These are phyloP conservation scores for Massarina eburnea DNA, from an alignment of 2,329 filamentous ascomycete genomes.

Conservation along the genomic window DNA sequence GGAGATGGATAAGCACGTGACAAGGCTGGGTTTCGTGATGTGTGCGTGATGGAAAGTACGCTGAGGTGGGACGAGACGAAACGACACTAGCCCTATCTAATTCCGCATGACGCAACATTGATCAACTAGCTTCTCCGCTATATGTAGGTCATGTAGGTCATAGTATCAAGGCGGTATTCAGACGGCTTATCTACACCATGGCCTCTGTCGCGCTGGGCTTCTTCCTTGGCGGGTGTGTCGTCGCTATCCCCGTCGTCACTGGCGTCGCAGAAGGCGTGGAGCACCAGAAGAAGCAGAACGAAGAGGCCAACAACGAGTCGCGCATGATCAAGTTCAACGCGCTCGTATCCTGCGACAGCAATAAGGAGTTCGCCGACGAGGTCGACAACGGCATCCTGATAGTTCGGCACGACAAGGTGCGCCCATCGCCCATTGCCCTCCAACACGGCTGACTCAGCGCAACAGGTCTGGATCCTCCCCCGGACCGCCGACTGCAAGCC, in stretches of 20 bases:
- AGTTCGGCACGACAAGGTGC: slow-evolving; percentile 49
- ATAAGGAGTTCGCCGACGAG: slow-evolving; percentile 37
- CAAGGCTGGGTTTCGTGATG: too few species aligned
- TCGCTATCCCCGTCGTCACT: slow-evolving; percentile 53
- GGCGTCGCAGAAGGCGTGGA: slow-evolving; percentile 55
- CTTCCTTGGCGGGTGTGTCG: slow-evolving; percentile 43
- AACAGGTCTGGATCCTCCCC: slow-evolving; percentile 40
- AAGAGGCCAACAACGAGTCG: slow-evolving; percentile 51
- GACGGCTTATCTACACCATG: slow-evolving; percentile 10
- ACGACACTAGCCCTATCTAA: too few species aligned
- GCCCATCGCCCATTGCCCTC: slow-evolving; percentile 2
- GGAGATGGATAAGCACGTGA: too few species aligned
- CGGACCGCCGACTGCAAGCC: slow-evolving; percentile 35
- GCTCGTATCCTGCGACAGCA: slow-evolving; percentile 46
- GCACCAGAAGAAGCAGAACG: slow-evolving; percentile 53
- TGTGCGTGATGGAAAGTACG: too few species aligned
- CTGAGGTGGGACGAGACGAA: too few species aligned
- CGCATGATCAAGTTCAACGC: slow-evolving; percentile 57
- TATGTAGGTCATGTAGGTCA: too few species aligned
- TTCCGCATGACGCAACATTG: too few species aligned
- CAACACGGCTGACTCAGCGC: neutral
- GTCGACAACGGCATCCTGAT: slow-evolving; percentile 50
- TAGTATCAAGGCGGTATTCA: too few species aligned
- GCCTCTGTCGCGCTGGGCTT: slow-evolving; percentile 34
- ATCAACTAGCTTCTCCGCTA: too few species aligned